Percentiles rank a stretch among this genome's conserved stretches.
These are phyloP conservation scores for Trametes cubensis DNA, from an alignment of 768 basidiomycete genomes.

Conservation along the genomic window DNA sequence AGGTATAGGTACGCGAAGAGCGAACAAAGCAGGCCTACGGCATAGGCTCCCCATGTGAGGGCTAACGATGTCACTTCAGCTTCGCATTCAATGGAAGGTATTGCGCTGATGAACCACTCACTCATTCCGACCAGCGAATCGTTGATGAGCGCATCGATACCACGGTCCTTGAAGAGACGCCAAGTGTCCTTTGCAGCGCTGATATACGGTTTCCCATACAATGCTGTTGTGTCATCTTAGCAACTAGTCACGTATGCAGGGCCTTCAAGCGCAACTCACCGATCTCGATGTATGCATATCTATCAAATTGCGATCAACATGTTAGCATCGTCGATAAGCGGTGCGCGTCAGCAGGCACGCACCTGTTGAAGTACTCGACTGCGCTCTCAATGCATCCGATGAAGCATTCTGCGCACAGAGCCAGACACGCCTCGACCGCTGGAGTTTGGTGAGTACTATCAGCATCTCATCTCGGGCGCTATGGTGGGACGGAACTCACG, in stretches of 20 bases:
- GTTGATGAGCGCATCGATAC: slow-evolving; percentile 81
- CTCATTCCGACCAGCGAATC: slow-evolving; percentile 82
- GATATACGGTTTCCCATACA: slow-evolving; percentile 86
- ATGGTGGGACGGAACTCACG: slow-evolving; percentile 45
- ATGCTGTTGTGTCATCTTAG: slow-evolving; percentile 44
- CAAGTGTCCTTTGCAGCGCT: slow-evolving; percentile 83
- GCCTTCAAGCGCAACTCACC: slow-evolving; percentile 41
- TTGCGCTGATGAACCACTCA: slow-evolving; percentile 38
- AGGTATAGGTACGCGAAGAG: slow-evolving; percentile 81
- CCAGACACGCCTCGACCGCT: slow-evolving; percentile 76
- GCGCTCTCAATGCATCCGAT: slow-evolving; percentile 68
- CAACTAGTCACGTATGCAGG: too few relatives aligned
- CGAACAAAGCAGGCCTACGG: slow-evolving; percentile 70
- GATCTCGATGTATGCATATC: slow-evolving; percentile 85
- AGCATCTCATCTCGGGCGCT: neutral
- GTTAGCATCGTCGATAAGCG: neutral
- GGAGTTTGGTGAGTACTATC: slow-evolving; percentile 1
- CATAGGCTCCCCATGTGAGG: slow-evolving; percentile 80
- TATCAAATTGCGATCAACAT: slow-evolving; percentile 22
- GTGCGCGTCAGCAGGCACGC: slow-evolving; percentile 4
- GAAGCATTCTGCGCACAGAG: slow-evolving; percentile 79
- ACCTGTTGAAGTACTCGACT: slow-evolving; percentile 83
- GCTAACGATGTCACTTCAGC: slow-evolving; percentile 42
- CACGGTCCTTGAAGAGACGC: slow-evolving; percentile 74
- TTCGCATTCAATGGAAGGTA: neutral